Conservation (phyloP, 495 filamentous ascomycete genomes). For the Hypoxylon crocopeplum region DNA sequence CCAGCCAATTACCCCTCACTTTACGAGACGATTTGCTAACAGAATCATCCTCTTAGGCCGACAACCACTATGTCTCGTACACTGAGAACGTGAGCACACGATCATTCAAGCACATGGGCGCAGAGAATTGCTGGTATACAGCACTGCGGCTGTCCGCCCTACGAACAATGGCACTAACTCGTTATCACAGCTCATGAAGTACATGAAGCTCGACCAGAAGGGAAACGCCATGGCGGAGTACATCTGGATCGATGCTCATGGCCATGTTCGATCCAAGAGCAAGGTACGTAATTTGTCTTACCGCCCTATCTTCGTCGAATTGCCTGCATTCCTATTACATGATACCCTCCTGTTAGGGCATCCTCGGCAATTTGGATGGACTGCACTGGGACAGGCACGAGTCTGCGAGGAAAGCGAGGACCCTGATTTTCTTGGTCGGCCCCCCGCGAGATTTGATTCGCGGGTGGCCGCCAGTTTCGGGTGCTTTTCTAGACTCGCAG, state of each 20-base stretch:
- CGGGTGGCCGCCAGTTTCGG: slow-evolving; percentile 14
- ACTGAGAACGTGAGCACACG: slow-evolving; percentile 62
- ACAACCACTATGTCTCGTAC: slow-evolving; percentile 62
- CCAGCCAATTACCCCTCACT: slow-evolving; percentile 43
- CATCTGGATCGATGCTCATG: slow-evolving; percentile 85
- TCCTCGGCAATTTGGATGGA: slow-evolving; percentile 16
- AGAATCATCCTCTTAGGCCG: slow-evolving; percentile 62
- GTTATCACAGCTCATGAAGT: slow-evolving; percentile 80
- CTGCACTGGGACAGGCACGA: slow-evolving; percentile 4
- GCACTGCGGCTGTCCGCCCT: slow-evolving; percentile 18
- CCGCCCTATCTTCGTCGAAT: slow-evolving; percentile 40
- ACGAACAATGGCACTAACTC: slow-evolving; percentile 31
- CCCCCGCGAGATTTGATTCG: slow-evolving; percentile 24
- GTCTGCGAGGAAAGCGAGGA: slow-evolving; percentile 10
- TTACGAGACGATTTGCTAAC: slow-evolving; percentile 48
- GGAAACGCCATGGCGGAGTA: slow-evolving; percentile 90
- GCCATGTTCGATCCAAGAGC: slow-evolving; percentile 44
- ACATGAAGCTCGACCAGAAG: slow-evolving; percentile 88
- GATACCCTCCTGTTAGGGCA: slow-evolving; percentile 30
- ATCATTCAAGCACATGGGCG: slow-evolving; percentile 53
- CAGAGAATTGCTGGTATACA: slow-evolving; percentile 19
- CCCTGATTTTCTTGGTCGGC: slow-evolving; percentile 21
- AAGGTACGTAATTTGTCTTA: slow-evolving; percentile 62
- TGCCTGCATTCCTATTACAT: slow-evolving; percentile 39
- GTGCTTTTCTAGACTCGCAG: slow-evolving; percentile 17